A percentile compares a stretch with the other conserved stretches of the same genome.
phyloP scores from a whole-genome alignment of 1,284 basidiomycete species.

The Ustilago xerochloae region DNA sequence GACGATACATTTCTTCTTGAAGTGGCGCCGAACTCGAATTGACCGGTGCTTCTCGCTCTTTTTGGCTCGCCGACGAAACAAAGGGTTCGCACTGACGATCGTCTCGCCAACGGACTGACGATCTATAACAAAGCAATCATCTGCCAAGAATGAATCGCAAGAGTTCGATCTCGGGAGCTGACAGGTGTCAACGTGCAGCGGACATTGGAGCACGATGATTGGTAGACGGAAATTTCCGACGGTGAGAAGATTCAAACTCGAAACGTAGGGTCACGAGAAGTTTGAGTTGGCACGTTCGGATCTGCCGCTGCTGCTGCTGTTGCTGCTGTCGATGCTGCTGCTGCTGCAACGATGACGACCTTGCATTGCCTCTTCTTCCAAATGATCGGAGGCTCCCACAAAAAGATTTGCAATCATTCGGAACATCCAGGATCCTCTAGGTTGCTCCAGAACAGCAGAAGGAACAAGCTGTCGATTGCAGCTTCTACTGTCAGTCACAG shows the following conservation, averaged over 20 bases:
- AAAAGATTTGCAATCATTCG: background rate
- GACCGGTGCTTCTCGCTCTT: constrained; percentile 4
- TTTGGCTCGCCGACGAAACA: background rate
- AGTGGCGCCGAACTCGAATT: constrained; percentile 6
- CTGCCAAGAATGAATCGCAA: no score
- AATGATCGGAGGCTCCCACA: background rate
- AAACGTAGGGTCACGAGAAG: constrained; percentile 18
- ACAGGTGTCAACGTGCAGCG: constrained; percentile 18
- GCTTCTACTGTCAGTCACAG: background rate
- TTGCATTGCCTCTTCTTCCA: background rate
- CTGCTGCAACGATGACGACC: constrained; percentile 1
- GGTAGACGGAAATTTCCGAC: constrained; percentile 33
- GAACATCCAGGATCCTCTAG: background rate
- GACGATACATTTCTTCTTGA: background rate
- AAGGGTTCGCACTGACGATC: constrained; percentile 16
- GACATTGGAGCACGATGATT: constrained; percentile 12
- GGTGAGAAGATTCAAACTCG: background rate
- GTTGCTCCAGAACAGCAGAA: constrained; percentile 1
- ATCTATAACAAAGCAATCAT: no score
- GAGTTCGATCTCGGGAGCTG: constrained; percentile 3
- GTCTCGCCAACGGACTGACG: no score
- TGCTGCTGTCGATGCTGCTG: no score
- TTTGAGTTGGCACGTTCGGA: background rate
- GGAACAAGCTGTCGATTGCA: no score
- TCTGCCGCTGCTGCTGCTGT: background rate